Evolutionary conservation across 495 filamentous ascomycete species (phyloP), one percentile per base, ranked within the genome.

Genomic region (Beverwykella pulmonaria): DNA sequence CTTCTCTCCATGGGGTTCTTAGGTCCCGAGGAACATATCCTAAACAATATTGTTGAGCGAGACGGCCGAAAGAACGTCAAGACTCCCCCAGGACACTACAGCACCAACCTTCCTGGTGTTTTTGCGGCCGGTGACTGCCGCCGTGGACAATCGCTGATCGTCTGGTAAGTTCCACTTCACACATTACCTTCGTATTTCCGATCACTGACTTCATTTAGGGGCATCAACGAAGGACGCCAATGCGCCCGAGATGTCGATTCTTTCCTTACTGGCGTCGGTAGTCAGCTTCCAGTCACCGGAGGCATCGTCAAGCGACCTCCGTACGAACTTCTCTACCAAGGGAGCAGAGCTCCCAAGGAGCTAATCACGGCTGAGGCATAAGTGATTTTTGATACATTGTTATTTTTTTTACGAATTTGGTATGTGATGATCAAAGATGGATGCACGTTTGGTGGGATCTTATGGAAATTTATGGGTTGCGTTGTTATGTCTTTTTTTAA

Each of bases 1-100:
- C 89, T 98, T 30, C 82, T 98, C 26, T 97, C 93, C 25, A 98
- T 98, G 94, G 94, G 94, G 70, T 98, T 98, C 88, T 82, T 98
- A 61, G 94, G 94, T 17, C 94, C 94, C 1, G 94, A 99, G 80
- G 92, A 90, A 57, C 88, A 92, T 60, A 85, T 96, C 19, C 81
- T 99, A 22, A 92, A 91, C 25, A 88, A 89, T 39, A 84, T 89
- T 15, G 89, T 99, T 55, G 93, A 98, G 80, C 92, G 91, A 76
- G 94, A 99, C 77, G 83, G 85, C 30, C 87, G 95, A 63, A 97
- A 96, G 87, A 99, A 98, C 74, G 88, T 99, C 78, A 98, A 99
- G 88, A 98, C 94, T 20, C 84, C 92, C 15, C 85, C 90, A 61
- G 95, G 94, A 34, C 85, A 91, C 61, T 99, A 98, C 73, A 84